Conservation (phyloP, 2,329 filamentous ascomycete species). For the Fusarium virguliforme region DNA sequence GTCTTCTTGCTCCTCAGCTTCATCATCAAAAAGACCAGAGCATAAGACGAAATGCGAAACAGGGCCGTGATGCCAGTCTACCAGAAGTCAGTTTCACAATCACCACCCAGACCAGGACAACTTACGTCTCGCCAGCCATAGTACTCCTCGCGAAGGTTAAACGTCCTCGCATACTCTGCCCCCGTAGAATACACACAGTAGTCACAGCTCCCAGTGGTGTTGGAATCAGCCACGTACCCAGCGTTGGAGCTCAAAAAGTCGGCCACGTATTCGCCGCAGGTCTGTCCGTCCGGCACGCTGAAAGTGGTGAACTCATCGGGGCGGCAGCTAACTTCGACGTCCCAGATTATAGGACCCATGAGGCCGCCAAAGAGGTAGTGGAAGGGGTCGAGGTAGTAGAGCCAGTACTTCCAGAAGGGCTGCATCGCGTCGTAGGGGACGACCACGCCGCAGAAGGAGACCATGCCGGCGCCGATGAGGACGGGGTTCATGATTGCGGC, state of each 20-base stretch:
- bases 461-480: constrained; percentile 20
- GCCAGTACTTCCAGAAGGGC: constrained; percentile 52
- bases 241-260: constrained; percentile 34
- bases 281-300: constrained; percentile 18
- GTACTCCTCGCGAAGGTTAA: constrained; percentile 37
- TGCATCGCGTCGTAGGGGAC: constrained; percentile 46
- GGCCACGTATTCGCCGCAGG: constrained; percentile 41
- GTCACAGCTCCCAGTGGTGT: constrained; percentile 33
- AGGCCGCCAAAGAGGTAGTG: constrained; percentile 60
- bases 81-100: not conserved
- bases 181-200: constrained; percentile 39
- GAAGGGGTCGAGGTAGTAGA: constrained; percentile 62
- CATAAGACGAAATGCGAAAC: constrained; percentile 44
- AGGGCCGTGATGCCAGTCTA: constrained; percentile 45
- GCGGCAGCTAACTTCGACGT: constrained; percentile 57
- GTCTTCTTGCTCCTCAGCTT: constrained; percentile 46
- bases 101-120: not conserved
- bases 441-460: constrained; percentile 50
- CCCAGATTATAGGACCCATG: constrained; percentile 57
- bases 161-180: constrained; percentile 38
- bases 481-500: constrained; percentile 17
- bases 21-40: constrained; percentile 47
- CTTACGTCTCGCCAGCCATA: constrained; percentile 47
- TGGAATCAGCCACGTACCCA: constrained; percentile 32
- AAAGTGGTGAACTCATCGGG: constrained; percentile 50